Percentiles rank a stretch among this genome's conserved stretches.
Evolutionary conservation across 2,329 filamentous ascomycete genomes (phyloP).

Genomic region (Phyllosticta paracitricarpa): DNA sequence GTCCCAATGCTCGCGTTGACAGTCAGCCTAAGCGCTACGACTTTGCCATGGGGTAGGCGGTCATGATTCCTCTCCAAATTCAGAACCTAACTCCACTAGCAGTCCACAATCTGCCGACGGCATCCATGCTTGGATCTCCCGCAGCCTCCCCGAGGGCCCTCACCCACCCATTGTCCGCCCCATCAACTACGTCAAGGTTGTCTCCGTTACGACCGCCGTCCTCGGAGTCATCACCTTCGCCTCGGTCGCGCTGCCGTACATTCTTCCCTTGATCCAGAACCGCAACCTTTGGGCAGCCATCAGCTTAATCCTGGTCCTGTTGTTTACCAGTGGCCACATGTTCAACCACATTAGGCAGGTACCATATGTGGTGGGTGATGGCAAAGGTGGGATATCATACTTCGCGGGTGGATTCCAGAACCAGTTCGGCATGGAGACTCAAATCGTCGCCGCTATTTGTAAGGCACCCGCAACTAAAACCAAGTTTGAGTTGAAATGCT

Average conservation of each 20-base stretch:
- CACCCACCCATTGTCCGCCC: slow-evolving; percentile 73
- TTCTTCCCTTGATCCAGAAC: slow-evolving; percentile 75
- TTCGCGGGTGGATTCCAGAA: slow-evolving; percentile 88
- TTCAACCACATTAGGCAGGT: slow-evolving; percentile 98
- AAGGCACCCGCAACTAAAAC: slow-evolving; percentile 33
- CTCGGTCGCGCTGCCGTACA: slow-evolving; percentile 64
- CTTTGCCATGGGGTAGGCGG: slow-evolving; percentile 64
- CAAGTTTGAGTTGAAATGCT: slow-evolving; percentile 3
- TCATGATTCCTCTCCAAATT: neutral
- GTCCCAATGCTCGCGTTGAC: slow-evolving; percentile 64
- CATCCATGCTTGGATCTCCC: slow-evolving; percentile 67
- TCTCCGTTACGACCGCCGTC: slow-evolving; percentile 55
- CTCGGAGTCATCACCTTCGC: slow-evolving; percentile 60
- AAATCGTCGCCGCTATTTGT: slow-evolving; percentile 92
- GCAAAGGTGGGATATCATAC: slow-evolving; percentile 76
- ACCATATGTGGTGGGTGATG: slow-evolving; percentile 80
- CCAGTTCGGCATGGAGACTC: slow-evolving; percentile 89
- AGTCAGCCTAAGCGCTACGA: slow-evolving; percentile 69
- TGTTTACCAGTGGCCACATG: slow-evolving; percentile 97
- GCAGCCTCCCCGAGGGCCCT: slow-evolving; percentile 62
- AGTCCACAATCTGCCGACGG: slow-evolving; percentile 68
- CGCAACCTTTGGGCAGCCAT: slow-evolving; percentile 89
- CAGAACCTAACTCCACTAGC: slow-evolving; percentile 6
- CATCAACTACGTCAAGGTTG: slow-evolving; percentile 73
- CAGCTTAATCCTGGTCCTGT: slow-evolving; percentile 76